A percentile compares a stretch with the other conserved stretches of the same genome.
These are phyloP conservation scores for Asterella californica DNA, from an alignment of 225 moss, liverwort and hornwort species.

Conservation along the genomic window DNA sequence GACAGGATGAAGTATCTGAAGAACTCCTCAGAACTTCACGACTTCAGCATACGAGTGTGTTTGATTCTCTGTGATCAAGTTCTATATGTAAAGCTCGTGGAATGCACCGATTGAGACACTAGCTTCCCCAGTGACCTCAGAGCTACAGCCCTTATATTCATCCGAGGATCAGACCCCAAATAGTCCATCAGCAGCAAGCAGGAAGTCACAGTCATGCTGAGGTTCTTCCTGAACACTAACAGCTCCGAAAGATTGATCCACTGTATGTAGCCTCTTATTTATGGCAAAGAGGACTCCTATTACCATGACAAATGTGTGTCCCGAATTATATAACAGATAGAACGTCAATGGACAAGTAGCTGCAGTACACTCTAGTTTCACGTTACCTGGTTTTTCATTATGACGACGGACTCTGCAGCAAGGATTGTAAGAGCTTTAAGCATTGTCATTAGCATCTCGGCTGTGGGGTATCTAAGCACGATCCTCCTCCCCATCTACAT, in stretches of 20 bases:
- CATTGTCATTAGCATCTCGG: slow-evolving; percentile 70
- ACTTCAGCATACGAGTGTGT: slow-evolving; percentile 61
- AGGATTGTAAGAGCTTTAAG: slow-evolving; percentile 70
- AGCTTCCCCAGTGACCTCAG: slow-evolving; percentile 72
- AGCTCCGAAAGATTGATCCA: too few species aligned
- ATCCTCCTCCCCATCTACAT: slow-evolving; percentile 76
- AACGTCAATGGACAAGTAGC: background rate
- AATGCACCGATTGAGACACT: slow-evolving; percentile 51
- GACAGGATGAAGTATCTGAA: slow-evolving; percentile 21
- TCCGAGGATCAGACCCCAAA: slow-evolving; percentile 82
- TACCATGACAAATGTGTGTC: too few species aligned
- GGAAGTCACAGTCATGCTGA: background rate
- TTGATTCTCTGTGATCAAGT: slow-evolving; percentile 84
- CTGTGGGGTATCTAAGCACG: slow-evolving; percentile 65
- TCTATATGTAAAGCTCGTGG: slow-evolving; percentile 38
- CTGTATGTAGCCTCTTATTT: background rate
- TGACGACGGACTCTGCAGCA: slow-evolving; percentile 56
- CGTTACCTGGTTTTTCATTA: slow-evolving; percentile 64
- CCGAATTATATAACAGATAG: too few species aligned
- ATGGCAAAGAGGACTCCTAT: too few species aligned
- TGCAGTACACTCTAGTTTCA: background rate
- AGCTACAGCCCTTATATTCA: slow-evolving; percentile 73
- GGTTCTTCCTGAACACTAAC: background rate
- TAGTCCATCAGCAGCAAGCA: slow-evolving; percentile 49
- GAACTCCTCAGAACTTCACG: slow-evolving; percentile 19